Evolutionary conservation across 2,329 filamentous ascomycete species (phyloP).

Genomic region (Botrytis fragariae): DNA sequence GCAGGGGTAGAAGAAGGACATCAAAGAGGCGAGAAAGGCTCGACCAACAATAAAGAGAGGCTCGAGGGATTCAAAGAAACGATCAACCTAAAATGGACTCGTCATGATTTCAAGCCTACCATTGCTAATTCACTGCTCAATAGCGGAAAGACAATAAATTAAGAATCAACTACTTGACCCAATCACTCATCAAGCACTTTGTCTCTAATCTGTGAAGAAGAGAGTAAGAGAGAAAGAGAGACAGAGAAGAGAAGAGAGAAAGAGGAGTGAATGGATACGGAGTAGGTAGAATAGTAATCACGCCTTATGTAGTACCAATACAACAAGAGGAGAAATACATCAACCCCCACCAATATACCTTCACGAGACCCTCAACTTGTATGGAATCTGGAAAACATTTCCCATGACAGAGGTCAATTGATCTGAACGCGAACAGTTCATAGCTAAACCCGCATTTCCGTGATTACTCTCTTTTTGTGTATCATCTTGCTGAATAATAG

Average conservation of each 20-base stretch:
- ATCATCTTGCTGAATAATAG: not conserved
- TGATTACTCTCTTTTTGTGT: not conserved
- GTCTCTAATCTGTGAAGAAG: not conserved
- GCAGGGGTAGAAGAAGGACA: not conserved
- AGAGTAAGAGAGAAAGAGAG: not conserved
- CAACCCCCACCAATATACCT: not conserved
- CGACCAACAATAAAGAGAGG: not conserved
- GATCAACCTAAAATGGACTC: not conserved
- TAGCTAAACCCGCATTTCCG: too few relatives aligned
- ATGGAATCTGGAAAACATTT: not conserved
- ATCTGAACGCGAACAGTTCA: too few relatives aligned
- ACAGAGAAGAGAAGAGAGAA: not conserved
- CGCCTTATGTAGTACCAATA: not conserved
- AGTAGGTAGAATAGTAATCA: not conserved
- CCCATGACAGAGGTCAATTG: not conserved
- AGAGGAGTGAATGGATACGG: not conserved
- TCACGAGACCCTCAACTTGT: conserved; percentile 3
- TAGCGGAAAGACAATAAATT: not conserved
- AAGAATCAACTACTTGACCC: not conserved
- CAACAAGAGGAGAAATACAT: not conserved
- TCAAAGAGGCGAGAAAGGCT: not conserved
- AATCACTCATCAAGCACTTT: too few relatives aligned
- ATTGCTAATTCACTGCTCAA: not conserved
- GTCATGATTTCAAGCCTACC: not conserved
- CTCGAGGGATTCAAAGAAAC: not conserved